phyloP scores from a whole-genome alignment of 495 filamentous ascomycete species.

The Hamigera avellanea region DNA sequence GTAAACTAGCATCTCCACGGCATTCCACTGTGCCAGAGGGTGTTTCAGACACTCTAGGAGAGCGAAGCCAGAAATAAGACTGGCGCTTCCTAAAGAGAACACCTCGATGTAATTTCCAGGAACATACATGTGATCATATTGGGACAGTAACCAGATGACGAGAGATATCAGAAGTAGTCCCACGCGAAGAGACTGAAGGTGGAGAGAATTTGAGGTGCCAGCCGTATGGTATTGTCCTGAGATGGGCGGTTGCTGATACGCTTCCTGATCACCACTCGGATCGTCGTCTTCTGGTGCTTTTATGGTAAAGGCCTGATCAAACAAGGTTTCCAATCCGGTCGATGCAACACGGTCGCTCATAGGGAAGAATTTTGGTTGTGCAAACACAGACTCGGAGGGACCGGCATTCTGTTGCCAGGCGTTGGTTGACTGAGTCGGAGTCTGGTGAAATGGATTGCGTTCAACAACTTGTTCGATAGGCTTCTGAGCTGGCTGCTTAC shows the following conservation, averaged over 20 bases:
- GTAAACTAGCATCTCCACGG: constrained; percentile 32
- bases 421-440: constrained; percentile 9
- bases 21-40: constrained; percentile 27
- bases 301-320: constrained; percentile 34
- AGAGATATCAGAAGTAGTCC: constrained; percentile 21
- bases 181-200: constrained; percentile 22
- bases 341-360: constrained; percentile 27
- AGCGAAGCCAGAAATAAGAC: constrained; percentile 29
- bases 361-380: constrained; percentile 41
- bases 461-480: constrained; percentile 23
- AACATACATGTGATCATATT: constrained; percentile 19
- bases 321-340: constrained; percentile 36
- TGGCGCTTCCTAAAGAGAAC: constrained; percentile 26
- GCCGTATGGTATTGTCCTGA: constrained; percentile 2
- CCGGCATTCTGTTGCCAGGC: constrained; percentile 11
- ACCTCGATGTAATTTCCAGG: constrained; percentile 32
- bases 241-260: constrained; percentile 6
- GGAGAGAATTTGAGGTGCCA: constrained; percentile 8
- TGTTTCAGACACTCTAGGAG: constrained; percentile 27
- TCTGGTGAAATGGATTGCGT: constrained; percentile 27
- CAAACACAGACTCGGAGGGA: constrained; percentile 25
- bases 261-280: constrained; percentile 16
- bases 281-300: constrained; percentile 29
- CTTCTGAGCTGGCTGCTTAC: constrained; percentile 40
- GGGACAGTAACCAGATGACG: constrained; percentile 23